A percentile compares a stretch with the other conserved stretches of the same genome.
Conservation (phyloP, 305 asterid species). For the Fraxinus greggii region DNA sequence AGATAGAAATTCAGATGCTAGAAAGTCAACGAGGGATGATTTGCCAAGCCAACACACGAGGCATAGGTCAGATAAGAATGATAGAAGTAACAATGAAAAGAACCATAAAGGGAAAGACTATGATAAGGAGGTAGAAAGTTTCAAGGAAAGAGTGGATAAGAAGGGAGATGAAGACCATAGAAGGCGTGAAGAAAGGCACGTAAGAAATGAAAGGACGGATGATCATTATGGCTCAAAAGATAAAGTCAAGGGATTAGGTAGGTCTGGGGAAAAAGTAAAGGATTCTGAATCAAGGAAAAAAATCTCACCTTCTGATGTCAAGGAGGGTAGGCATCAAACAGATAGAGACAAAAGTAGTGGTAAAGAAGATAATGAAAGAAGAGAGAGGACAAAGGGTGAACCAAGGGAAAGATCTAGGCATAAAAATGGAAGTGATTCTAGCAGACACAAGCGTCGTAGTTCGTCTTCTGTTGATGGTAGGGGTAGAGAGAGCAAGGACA, state of each 20-base stretch:
- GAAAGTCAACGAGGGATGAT: conserved; percentile 38
- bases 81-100: conserved; percentile 43
- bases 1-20: conserved; percentile 37
- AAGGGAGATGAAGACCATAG: conserved; percentile 52
- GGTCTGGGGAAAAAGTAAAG: conserved; percentile 54
- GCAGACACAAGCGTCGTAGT: conserved; percentile 60
- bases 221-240: conserved; percentile 55
- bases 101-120: conserved; percentile 39
- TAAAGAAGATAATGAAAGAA: conserved; percentile 50
- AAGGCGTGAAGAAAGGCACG: conserved; percentile 53
- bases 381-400: conserved; percentile 54
- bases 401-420: conserved; percentile 60
- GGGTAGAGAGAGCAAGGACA: conserved; percentile 61
- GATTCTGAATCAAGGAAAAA: conserved; percentile 65
- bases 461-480: conserved; percentile 59
- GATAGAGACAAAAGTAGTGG: conserved; percentile 42
- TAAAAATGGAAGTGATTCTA: conserved; percentile 56
- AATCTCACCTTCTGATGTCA: conserved; percentile 50
- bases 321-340: conserved; percentile 49
- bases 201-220: conserved; percentile 45
- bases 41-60: conserved; percentile 31
- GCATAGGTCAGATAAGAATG: conserved; percentile 49
- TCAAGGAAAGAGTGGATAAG: conserved; percentile 46
- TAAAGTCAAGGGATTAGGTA: conserved; percentile 56
- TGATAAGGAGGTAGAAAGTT: conserved; percentile 38